These are phyloP conservation scores for Trichomonascaceae sp. DNA, from an alignment of 1,139 yeast species.

Conservation along the genomic window DNA sequence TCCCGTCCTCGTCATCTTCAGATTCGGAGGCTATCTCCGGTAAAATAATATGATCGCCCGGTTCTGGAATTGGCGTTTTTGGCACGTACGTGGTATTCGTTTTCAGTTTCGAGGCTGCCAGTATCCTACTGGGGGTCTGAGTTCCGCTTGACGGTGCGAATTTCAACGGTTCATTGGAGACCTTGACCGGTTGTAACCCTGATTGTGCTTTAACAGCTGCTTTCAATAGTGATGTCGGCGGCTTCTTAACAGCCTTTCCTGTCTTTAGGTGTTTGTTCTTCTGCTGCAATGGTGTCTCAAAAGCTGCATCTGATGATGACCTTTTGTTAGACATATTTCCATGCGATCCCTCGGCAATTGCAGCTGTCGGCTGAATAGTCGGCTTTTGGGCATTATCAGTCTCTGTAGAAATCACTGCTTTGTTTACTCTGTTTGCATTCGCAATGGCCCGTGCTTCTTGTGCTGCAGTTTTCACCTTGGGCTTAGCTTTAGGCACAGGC, in stretches of 20 bases:
- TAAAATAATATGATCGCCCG: slow-evolving; percentile 28
- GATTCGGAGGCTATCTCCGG: slow-evolving; percentile 50
- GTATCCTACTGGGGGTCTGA: slow-evolving; percentile 11
- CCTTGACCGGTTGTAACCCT: slow-evolving; percentile 31
- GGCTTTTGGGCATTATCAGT: neutral
- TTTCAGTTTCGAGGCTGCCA: slow-evolving; percentile 14
- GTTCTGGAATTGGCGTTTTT: slow-evolving; percentile 15
- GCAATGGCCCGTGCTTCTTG: neutral
- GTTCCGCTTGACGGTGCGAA: slow-evolving; percentile 22
- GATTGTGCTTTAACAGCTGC: slow-evolving; percentile 23
- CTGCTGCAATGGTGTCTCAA: slow-evolving; percentile 13
- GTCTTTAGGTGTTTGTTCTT: neutral
- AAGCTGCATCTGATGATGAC: slow-evolving; percentile 12
- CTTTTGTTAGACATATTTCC: neutral
- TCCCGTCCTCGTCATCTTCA: slow-evolving; percentile 50
- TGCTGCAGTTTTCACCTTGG: neutral
- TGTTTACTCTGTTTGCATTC: slow-evolving; percentile 1
- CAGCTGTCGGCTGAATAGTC: neutral
- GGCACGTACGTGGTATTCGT: slow-evolving; percentile 9
- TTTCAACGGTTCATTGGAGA: slow-evolving; percentile 31
- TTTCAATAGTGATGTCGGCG: slow-evolving; percentile 27
- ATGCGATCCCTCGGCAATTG: neutral
- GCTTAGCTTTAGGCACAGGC: neutral
- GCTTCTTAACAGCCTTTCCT: slow-evolving; percentile 1
- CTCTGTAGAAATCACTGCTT: neutral